Conservation (phyloP, 202 grass and related monocot genomes). For the Digitaria exilis region DNA sequence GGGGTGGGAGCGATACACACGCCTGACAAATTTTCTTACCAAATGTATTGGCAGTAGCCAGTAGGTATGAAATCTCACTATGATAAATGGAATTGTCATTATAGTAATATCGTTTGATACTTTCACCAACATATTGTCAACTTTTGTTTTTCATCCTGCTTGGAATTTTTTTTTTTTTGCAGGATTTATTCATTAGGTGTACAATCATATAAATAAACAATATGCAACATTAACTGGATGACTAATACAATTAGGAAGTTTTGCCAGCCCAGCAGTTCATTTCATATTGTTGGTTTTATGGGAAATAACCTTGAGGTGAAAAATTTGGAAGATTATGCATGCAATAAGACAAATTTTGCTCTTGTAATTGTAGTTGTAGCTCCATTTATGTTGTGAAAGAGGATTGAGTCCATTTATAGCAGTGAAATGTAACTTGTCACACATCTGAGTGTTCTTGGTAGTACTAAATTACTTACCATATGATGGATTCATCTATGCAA, state of each 20-base stretch:
- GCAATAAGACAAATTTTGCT: neutral
- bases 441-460: neutral
- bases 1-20: neutral
- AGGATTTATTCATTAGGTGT: neutral
- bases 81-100: neutral
- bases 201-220: constrained; percentile 1
- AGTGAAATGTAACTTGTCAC: constrained; percentile 21
- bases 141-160: neutral
- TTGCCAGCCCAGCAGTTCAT: neutral
- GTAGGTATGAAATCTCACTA: neutral
- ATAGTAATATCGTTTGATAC: neutral
- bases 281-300: neutral
- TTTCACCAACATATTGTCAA: neutral
- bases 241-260: neutral
- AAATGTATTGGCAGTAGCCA: neutral
- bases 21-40: neutral
- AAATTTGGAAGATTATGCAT: neutral
- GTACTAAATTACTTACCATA: neutral
- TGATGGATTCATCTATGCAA: neutral
- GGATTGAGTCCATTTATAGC: neutral
- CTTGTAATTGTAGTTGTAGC: neutral
- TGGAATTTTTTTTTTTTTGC: neutral
- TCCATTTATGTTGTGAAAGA: neutral
- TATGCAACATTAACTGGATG: neutral
- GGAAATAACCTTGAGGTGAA: neutral